phyloP scores from a whole-genome alignment of 495 filamentous ascomycete genomes.

The Neurospora sp. region DNA sequence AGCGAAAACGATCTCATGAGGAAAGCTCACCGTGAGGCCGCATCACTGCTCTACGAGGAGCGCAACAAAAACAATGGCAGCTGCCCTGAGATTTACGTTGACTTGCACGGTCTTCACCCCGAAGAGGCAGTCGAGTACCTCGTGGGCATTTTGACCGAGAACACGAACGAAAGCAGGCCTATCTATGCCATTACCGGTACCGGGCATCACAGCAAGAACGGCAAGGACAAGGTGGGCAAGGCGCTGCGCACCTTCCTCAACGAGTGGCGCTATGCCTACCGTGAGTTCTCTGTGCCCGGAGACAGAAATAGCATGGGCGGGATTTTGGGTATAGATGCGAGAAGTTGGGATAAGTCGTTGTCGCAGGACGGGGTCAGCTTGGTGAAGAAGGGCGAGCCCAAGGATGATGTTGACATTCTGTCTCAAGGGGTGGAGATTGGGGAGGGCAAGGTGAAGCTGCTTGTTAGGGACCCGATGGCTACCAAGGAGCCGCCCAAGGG shows the following conservation, averaged over 20 bases:
- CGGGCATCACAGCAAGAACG: constrained; percentile 95
- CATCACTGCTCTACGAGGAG: constrained; percentile 83
- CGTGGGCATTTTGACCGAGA: constrained; percentile 74
- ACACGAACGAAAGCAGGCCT: constrained; percentile 58
- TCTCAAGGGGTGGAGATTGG: constrained; percentile 50
- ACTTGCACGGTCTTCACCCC: constrained; percentile 91
- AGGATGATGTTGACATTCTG: constrained; percentile 48
- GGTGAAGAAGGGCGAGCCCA: constrained; percentile 41
- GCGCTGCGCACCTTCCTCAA: constrained; percentile 83
- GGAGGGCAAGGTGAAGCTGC: constrained; percentile 48
- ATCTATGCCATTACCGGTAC: constrained; percentile 96
- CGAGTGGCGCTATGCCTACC: constrained; percentile 91
- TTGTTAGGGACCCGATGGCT: constrained; percentile 37
- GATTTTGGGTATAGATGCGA: constrained; percentile 86
- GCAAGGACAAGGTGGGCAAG: constrained; percentile 97
- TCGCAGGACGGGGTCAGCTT: constrained; percentile 31
- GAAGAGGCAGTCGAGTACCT: constrained; percentile 96
- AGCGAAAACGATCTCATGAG: constrained; percentile 96
- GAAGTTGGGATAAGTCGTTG: constrained; percentile 72
- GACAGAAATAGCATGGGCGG: constrained; percentile 85
- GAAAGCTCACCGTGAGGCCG: constrained; percentile 92
- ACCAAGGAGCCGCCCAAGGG: constrained; percentile 36
- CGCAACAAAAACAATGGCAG: constrained; percentile 63
- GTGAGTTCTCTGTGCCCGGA: constrained; percentile 91
- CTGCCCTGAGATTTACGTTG: constrained; percentile 75